Evolutionary conservation across 2,329 filamentous ascomycete genomes (phyloP).

Genomic region (Aspergillus viridinutans): DNA sequence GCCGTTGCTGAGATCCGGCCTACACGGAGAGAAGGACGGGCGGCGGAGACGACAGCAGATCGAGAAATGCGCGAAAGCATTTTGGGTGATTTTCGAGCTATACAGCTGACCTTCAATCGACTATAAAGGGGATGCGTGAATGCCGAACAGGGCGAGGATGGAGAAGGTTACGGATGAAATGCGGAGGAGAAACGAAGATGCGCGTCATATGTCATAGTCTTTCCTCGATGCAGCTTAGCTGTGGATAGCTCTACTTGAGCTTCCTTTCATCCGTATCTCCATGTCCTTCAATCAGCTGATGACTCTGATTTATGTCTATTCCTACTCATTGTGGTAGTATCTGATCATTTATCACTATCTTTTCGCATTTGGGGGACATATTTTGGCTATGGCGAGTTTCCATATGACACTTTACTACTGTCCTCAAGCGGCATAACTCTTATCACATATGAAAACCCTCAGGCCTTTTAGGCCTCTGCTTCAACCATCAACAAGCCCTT

Average conservation of each 20-base stretch:
- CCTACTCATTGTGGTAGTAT: background rate
- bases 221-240: background rate
- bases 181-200: background rate
- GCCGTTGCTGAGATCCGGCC: constrained; percentile 12
- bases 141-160: background rate
- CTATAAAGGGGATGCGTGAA: background rate
- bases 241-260: background rate
- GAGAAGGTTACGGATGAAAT: background rate
- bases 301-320: background rate
- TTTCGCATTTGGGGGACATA: no score
- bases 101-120: background rate
- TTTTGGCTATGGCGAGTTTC: background rate
- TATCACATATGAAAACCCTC: constrained; percentile 4
- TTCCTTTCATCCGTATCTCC: background rate
- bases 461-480: constrained; percentile 1
- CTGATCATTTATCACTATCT: background rate
- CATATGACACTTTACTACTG: background rate
- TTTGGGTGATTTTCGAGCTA: constrained; percentile 6
- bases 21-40: constrained; percentile 20
- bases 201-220: constrained; percentile 6
- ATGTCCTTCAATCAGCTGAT: background rate
- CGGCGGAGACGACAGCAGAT: constrained; percentile 28
- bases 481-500: background rate
- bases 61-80: constrained; percentile 42
- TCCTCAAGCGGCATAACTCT: background rate